Evolutionary conservation across 73 alveolate species (phyloP), one percentile per base, ranked within the genome.

Genomic region (Durusdinium trenchii): DNA sequence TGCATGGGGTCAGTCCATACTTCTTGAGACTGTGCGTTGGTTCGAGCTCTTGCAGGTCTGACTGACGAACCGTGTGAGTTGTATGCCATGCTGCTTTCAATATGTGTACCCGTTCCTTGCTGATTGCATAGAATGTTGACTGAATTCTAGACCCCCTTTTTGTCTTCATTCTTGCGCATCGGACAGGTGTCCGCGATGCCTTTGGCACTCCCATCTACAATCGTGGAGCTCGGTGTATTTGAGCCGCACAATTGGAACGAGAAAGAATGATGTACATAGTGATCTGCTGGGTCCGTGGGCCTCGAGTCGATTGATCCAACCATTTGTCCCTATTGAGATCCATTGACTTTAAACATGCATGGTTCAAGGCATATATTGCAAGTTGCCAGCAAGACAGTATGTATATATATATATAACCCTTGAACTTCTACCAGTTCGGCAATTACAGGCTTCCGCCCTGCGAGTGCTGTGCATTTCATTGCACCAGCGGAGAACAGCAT

Each of bases 181-280:
- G n/a, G n/a, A n/a, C 91, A 86, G 95, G 95, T 45, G 95, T 86
- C 46, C 95, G 95, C 26, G 95, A 86, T 86, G 95, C 95, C 61
- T 86, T 86, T 62, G 95, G 95, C 7, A 86, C 95, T 30, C 95
- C 95, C 62, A 86, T 86, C 83, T 86, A 86, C 95, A 86, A 86
- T 40, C 95, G 95, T 30, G 95, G 95, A 6, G 54, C 95, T 18
- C 82, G 95, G 35, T 86, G 95, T 32, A 38, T 86, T n/a, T 86
- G 76, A 79, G 35, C 23, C 40, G 57, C 9, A 26, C 43, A 18
- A 3, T 1, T 9, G 42, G 43, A 67, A 42, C 43, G 3, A 23
- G n/a, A 60, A 60, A 60, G 73, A 60, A 60, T 23, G 30, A 32
- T 60, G 73, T 23, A 57, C 73, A 1, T 23, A 57, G 23, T 57